Evolutionary conservation across 495 filamentous ascomycete genomes (phyloP).

Genomic region (Thozetella sp.): DNA sequence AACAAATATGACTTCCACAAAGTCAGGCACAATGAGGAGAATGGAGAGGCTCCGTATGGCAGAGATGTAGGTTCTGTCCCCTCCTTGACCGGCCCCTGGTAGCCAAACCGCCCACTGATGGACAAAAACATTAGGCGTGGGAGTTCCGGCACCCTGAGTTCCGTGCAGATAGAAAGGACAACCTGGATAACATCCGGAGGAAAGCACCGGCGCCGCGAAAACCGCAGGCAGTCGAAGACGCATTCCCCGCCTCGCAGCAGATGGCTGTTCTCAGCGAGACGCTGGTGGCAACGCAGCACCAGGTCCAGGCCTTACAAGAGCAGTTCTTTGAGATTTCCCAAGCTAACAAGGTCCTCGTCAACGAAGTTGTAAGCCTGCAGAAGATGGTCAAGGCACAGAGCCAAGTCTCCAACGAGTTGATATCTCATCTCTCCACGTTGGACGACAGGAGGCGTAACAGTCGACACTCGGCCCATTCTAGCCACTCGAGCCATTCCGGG

Average conservation of each 20-base stretch:
- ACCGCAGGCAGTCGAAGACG: conserved; percentile 66
- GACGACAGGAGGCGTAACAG: conserved; percentile 43
- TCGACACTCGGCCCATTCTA: conserved; percentile 41
- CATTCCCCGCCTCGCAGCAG: conserved; percentile 74
- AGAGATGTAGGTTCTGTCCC: conserved; percentile 67
- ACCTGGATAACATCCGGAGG: conserved; percentile 92
- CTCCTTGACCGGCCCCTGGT: neutral
- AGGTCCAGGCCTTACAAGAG: conserved; percentile 83
- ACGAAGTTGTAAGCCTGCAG: conserved; percentile 85
- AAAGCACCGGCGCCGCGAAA: conserved; percentile 95
- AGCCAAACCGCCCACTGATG: conserved; percentile 9
- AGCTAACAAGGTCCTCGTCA: conserved; percentile 83
- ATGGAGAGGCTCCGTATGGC: conserved; percentile 86
- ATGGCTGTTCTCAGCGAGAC: conserved; percentile 88
- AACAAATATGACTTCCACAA: conserved; percentile 99
- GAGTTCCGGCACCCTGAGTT: conserved; percentile 99
- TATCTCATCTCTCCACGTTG: conserved; percentile 49
- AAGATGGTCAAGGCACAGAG: conserved; percentile 82
- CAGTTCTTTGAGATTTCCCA: conserved; percentile 83
- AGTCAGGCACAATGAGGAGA: conserved; percentile 96
- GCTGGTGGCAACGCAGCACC: conserved; percentile 86
- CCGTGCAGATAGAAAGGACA: conserved; percentile 92
- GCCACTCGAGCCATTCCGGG: conserved; percentile 32
- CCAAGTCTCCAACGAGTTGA: conserved; percentile 49
- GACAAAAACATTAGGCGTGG: conserved; percentile 68